These are phyloP conservation scores for Trichophyton mentagrophytes DNA, from an alignment of 2,329 filamentous ascomycete genomes.

Conservation along the genomic window DNA sequence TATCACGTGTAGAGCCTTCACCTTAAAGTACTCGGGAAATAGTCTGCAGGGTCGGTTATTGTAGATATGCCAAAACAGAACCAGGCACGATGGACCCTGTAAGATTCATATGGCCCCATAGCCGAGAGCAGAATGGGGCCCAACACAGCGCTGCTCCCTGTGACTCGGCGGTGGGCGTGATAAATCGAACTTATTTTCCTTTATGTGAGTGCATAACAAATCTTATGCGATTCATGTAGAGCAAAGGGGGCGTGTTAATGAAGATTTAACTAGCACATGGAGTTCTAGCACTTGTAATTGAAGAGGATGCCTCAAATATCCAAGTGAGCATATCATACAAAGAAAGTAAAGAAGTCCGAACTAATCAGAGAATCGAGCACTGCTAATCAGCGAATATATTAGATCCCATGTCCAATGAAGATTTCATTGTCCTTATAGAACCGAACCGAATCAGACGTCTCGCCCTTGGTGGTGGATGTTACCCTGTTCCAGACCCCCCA, in stretches of 20 bases:
- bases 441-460: constrained; percentile 26
- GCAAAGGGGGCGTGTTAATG: neutral
- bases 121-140: neutral
- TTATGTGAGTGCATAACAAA: neutral
- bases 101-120: neutral
- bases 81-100: neutral
- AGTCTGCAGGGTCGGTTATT: neutral
- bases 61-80: neutral
- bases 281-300: neutral
- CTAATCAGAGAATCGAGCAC: neutral
- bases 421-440: constrained; percentile 28
- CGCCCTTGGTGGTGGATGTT: constrained; percentile 35
- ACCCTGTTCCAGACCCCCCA: constrained; percentile 28
- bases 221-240: too few species aligned
- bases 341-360: neutral
- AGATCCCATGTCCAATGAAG: constrained; percentile 11
- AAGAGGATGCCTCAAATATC: neutral
- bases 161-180: neutral
- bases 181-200: neutral
- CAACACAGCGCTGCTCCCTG: neutral
- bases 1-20: too few species aligned
- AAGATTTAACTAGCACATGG: neutral
- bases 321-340: neutral
- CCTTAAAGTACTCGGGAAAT: neutral
- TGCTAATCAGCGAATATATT: neutral